These are phyloP conservation scores for Arctostaphylos glauca DNA, from an alignment of 148 eudicot genomes.

Conservation along the genomic window DNA sequence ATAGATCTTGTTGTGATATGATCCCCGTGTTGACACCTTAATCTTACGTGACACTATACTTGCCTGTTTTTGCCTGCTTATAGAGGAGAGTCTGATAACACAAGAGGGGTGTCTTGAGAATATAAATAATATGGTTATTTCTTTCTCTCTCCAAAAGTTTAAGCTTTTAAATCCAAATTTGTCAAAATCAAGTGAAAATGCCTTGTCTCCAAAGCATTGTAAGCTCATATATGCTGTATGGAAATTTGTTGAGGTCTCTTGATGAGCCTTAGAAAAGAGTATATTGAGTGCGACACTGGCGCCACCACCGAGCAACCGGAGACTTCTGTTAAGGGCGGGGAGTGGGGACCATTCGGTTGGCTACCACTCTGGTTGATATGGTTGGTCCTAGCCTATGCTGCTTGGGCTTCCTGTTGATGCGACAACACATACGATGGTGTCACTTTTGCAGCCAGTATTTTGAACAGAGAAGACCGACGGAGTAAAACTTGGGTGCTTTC, in stretches of 20 bases:
- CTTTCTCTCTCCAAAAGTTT: too few relatives aligned
- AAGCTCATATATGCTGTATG: not conserved
- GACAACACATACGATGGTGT: too few relatives aligned
- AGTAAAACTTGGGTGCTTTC: constrained; percentile 1
- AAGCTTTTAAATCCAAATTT: not conserved
- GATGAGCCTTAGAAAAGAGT: not conserved
- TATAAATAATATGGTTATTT: too few relatives aligned
- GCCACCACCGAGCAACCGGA: not conserved
- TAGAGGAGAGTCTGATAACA: too few relatives aligned
- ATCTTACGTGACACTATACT: too few relatives aligned
- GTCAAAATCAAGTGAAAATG: not conserved
- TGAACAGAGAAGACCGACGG: not conserved
- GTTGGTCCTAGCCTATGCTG: not conserved
- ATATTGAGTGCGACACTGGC: not conserved
- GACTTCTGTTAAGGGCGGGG: not conserved
- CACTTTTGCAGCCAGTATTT: not conserved
- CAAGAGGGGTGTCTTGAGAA: too few relatives aligned
- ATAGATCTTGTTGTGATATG: not conserved
- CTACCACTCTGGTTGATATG: not conserved
- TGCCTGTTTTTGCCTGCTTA: too few relatives aligned
- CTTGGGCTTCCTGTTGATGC: not conserved
- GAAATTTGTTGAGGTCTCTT: not conserved
- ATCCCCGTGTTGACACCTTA: too few relatives aligned
- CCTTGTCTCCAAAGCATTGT: not conserved
- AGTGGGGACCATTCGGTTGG: not conserved